phyloP scores from a whole-genome alignment of 2,329 filamentous ascomycete genomes.

The Hirsutella minnesotensis region DNA sequence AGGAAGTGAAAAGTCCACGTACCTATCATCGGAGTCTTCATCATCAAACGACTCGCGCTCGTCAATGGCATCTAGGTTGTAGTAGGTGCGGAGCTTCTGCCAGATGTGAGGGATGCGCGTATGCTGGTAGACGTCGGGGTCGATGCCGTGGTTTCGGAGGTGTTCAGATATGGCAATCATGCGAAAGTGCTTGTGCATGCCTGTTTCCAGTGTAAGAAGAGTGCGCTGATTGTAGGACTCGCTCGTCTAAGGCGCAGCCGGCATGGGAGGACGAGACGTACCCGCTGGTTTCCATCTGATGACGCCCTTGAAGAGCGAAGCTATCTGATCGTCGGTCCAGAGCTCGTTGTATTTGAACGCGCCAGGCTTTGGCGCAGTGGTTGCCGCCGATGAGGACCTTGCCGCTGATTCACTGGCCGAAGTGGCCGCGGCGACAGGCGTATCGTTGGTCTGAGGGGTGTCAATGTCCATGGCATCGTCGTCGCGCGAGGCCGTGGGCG shows the following conservation, averaged over 20 bases:
- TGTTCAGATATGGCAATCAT: constrained; percentile 79
- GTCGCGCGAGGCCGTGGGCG: constrained; percentile 39
- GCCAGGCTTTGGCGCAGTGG: constrained; percentile 9
- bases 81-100: constrained; percentile 72
- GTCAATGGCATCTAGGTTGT: constrained; percentile 77
- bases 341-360: constrained; percentile 41
- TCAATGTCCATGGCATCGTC: constrained; percentile 51
- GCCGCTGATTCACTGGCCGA: not conserved
- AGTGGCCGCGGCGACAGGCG: constrained; percentile 14
- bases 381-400: not conserved
- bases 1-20: constrained; percentile 55
- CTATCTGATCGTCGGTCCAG: constrained; percentile 95
- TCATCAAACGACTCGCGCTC: constrained; percentile 65
- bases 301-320: constrained; percentile 82
- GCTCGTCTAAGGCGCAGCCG: not conserved
- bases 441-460: constrained; percentile 42
- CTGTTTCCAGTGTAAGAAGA: constrained; percentile 24
- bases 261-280: constrained; percentile 20
- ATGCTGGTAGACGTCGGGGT: constrained; percentile 59
- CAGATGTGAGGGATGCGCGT: constrained; percentile 87
- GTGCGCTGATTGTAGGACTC: not conserved
- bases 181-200: constrained; percentile 88
- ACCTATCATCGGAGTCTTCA: constrained; percentile 45
- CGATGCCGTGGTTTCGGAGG: constrained; percentile 67
- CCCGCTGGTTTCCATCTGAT: constrained; percentile 96